phyloP scores from a whole-genome alignment of 129 eudicot genomes.

The Arctium lappa region DNA sequence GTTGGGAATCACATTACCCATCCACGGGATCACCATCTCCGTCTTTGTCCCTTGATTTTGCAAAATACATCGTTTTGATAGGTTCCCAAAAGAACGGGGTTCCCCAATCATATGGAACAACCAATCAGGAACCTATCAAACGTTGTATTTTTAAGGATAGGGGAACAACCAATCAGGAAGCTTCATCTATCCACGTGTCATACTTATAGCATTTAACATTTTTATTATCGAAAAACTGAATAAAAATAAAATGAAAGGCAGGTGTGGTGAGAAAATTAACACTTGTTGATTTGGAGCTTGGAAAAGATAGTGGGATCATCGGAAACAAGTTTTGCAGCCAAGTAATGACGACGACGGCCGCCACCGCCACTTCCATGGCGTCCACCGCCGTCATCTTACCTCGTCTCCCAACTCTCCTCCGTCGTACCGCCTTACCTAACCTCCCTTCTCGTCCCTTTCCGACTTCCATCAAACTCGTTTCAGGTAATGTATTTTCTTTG shows the following conservation, averaged over 20 bases:
- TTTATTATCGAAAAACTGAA: neutral
- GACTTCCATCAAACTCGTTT: conserved; percentile 35
- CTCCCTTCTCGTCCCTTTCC: conserved; percentile 49
- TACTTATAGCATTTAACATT: neutral
- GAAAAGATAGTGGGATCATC: conserved; percentile 1
- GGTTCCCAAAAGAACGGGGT: no score
- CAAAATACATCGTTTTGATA: no score
- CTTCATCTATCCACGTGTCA: conserved; percentile 46
- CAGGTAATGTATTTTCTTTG: conserved; percentile 39
- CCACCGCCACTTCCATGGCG: conserved; percentile 54
- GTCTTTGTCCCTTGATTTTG: no score
- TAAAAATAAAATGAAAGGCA: neutral
- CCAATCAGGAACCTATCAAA: conserved; percentile 11
- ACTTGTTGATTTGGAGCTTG: neutral
- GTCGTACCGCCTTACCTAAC: conserved; percentile 46
- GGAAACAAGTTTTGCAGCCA: neutral
- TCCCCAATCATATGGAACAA: neutral
- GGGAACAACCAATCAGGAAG: conserved; percentile 34
- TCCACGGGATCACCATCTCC: no score
- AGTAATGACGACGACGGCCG: conserved; percentile 22
- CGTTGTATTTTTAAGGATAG: conserved; percentile 42
- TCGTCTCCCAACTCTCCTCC: conserved; percentile 30
- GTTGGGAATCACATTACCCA: no score
- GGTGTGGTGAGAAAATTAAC: conserved; percentile 11
- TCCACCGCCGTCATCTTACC: conserved; percentile 47